Conservation (phyloP, 345 rosid species). For the Trapa bicornis region DNA sequence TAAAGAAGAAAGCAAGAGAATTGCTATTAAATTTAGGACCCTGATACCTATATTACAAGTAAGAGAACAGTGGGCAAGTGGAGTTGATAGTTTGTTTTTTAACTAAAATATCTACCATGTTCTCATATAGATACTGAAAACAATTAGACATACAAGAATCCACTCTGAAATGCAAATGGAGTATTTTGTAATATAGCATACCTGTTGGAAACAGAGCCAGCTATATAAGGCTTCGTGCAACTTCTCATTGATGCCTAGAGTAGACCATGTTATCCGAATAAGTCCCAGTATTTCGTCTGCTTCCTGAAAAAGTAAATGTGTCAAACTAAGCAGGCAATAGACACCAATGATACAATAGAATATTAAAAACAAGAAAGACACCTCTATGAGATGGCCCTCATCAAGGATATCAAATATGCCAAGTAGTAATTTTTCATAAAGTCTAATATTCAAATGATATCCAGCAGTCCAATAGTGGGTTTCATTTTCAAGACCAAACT, state of each 20-base stretch:
- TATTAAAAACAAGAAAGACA: constrained; percentile 14
- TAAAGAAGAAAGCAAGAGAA: neutral
- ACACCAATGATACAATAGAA: constrained; percentile 4
- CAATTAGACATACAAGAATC: neutral
- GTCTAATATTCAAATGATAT: constrained; percentile 68
- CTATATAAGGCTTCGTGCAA: constrained; percentile 67
- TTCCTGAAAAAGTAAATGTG: constrained; percentile 38
- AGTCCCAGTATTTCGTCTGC: constrained; percentile 44
- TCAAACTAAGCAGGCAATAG: neutral
- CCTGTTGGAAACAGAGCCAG: constrained; percentile 87
- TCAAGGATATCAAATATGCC: constrained; percentile 83
- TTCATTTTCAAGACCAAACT: constrained; percentile 60
- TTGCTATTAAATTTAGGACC: neutral
- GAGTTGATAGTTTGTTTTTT: neutral
- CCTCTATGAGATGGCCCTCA: constrained; percentile 89
- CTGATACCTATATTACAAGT: neutral
- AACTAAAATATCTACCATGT: neutral
- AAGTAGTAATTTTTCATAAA: constrained; percentile 65
- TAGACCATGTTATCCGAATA: constrained; percentile 69
- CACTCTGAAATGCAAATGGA: neutral
- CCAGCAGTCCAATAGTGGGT: constrained; percentile 66
- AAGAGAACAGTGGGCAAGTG: neutral
- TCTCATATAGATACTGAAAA: neutral
- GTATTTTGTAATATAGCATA: constrained; percentile 11
- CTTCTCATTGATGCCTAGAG: constrained; percentile 78